Percentiles rank a stretch among this genome's conserved stretches.
Evolutionary conservation across 2,329 filamentous ascomycete genomes (phyloP).

Genomic region (Hypoxylon sp.): DNA sequence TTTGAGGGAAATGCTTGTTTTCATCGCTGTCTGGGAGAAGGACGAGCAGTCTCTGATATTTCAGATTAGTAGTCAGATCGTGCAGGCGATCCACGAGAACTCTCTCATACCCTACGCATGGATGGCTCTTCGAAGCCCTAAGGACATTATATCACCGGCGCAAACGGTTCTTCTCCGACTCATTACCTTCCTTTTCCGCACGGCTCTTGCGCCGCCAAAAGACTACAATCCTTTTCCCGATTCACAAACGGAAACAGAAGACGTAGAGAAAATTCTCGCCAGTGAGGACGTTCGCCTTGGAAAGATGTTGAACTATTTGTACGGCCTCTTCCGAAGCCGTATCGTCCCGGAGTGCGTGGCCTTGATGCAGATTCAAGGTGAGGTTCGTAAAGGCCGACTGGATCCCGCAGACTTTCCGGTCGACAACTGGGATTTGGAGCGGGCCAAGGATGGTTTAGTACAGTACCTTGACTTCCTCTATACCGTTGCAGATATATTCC

Average conservation of each 20-base stretch:
- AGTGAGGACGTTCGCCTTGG: slow-evolving; percentile 70
- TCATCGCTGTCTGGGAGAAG: slow-evolving; percentile 97
- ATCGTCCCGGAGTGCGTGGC: slow-evolving; percentile 95
- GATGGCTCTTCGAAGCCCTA: slow-evolving; percentile 90
- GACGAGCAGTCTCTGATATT: slow-evolving; percentile 95
- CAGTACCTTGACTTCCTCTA: slow-evolving; percentile 96
- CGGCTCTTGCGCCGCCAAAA: slow-evolving; percentile 60
- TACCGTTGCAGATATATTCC: slow-evolving; percentile 86
- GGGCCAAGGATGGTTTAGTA: slow-evolving; percentile 93
- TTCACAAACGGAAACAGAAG: slow-evolving; percentile 44
- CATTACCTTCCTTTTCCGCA: slow-evolving; percentile 89
- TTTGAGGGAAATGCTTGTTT: slow-evolving; percentile 90
- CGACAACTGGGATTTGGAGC: slow-evolving; percentile 97
- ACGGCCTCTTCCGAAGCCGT: slow-evolving; percentile 90
- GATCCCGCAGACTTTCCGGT: slow-evolving; percentile 91
- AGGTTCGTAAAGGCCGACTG: slow-evolving; percentile 83
- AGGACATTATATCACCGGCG: slow-evolving; percentile 95
- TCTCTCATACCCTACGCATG: slow-evolving; percentile 93
- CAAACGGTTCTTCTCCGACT: slow-evolving; percentile 94
- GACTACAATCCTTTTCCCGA: slow-evolving; percentile 54
- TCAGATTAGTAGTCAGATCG: slow-evolving; percentile 95
- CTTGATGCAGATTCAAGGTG: slow-evolving; percentile 92
- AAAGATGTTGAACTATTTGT: slow-evolving; percentile 86
- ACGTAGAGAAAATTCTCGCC: slow-evolving; percentile 51
- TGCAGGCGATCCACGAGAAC: slow-evolving; percentile 91